Percentiles rank a stretch among this genome's conserved stretches.
Conservation (phyloP, 78 protist genomes). For the Polysphondylium violaceum region DNA sequence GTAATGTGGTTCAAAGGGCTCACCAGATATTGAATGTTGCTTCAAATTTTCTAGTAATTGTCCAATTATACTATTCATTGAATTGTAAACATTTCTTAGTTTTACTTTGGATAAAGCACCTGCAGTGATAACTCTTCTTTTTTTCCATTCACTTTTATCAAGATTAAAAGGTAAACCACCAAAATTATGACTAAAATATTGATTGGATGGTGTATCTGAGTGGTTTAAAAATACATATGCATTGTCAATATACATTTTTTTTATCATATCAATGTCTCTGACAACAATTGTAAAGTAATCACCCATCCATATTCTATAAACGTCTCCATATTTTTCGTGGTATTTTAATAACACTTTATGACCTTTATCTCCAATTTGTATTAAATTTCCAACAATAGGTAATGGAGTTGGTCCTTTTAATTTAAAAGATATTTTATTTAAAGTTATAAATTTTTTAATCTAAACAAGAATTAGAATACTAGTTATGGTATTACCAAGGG, state of each 20-base stretch:
- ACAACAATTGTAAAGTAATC: conserved; percentile 1
- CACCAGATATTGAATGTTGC: not conserved
- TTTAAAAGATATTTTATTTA: too few species aligned
- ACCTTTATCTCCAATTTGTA: not conserved
- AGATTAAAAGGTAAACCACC: not conserved
- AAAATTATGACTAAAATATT: not conserved
- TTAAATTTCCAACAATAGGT: conserved; percentile 49
- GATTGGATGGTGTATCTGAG: conserved; percentile 14
- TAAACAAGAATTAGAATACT: too few species aligned
- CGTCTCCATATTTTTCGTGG: not conserved
- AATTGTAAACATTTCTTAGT: not conserved
- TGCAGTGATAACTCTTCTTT: conserved; percentile 5
- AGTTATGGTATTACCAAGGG: too few species aligned
- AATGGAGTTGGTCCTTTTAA: conserved; percentile 34
- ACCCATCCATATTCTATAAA: conserved; percentile 38
- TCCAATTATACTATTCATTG: not conserved
- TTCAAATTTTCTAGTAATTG: conserved; percentile 7
- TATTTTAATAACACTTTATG: not conserved
- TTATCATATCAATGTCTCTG: not conserved
- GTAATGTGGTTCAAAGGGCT: conserved; percentile 2
- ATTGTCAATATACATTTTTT: conserved; percentile 28
- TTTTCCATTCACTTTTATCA: conserved; percentile 23
- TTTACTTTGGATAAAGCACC: conserved; percentile 21
- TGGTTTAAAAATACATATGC: conserved; percentile 2
- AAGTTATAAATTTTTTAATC: too few species aligned